Conservation (phyloP, 192 early-diverging fungal genomes). For the Dispira parvispora region DNA sequence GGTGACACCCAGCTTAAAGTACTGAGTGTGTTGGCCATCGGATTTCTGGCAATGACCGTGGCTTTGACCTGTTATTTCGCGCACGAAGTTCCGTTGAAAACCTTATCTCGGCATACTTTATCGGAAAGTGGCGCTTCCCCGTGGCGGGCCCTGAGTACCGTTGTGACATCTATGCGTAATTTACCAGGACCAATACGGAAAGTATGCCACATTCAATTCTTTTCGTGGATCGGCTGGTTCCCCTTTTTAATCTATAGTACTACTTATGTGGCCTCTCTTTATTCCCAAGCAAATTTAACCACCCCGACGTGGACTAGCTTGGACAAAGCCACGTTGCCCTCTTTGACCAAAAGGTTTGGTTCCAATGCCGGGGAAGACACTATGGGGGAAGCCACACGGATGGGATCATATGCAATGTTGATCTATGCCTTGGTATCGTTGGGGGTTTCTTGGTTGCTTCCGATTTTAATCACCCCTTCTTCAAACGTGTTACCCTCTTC, state of each 20-base stretch:
- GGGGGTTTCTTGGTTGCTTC: constrained; percentile 20
- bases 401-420: constrained; percentile 74
- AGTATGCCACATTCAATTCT: constrained; percentile 79
- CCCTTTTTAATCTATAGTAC: constrained; percentile 84
- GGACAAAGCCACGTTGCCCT: too few relatives aligned
- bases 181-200: constrained; percentile 53
- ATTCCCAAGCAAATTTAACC: constrained; percentile 11
- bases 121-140: not conserved
- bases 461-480: constrained; percentile 11
- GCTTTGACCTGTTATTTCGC: constrained; percentile 47
- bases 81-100: constrained; percentile 22
- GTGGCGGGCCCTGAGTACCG: constrained; percentile 18
- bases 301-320: too few relatives aligned
- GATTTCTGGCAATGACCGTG: constrained; percentile 37
- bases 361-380: constrained; percentile 13
- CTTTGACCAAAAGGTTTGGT: too few relatives aligned
- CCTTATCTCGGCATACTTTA: too few relatives aligned
- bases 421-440: constrained; percentile 60
- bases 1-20: constrained; percentile 63
- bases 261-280: constrained; percentile 25
- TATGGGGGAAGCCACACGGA: constrained; percentile 41
- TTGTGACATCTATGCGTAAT: constrained; percentile 27
- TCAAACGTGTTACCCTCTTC: constrained; percentile 2
- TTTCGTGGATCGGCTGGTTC: constrained; percentile 94
- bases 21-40: constrained; percentile 53